These are phyloP conservation scores for Myotisia sp. DNA, from an alignment of 2,329 filamentous ascomycete genomes.

Conservation along the genomic window DNA sequence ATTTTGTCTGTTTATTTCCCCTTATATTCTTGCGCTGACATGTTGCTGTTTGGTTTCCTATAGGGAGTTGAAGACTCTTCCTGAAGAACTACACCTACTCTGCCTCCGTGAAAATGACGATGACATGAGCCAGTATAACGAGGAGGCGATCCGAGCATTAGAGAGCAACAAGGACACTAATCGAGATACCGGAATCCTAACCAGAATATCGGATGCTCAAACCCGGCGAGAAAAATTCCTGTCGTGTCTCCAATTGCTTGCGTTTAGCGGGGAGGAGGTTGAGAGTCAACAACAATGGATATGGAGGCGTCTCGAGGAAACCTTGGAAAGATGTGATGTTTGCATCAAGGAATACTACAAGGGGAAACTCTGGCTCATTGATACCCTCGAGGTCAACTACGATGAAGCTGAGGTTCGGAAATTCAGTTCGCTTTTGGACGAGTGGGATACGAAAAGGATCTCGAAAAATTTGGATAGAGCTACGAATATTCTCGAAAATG, in stretches of 20 bases:
- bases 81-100: slow-evolving; percentile 46
- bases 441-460: slow-evolving; percentile 49
- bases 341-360: slow-evolving; percentile 65
- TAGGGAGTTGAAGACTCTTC: slow-evolving; percentile 32
- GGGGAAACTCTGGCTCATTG: slow-evolving; percentile 48
- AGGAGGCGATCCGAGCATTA: slow-evolving; percentile 17
- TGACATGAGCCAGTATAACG: slow-evolving; percentile 51
- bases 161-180: slow-evolving; percentile 34
- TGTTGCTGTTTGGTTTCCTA: slow-evolving; percentile 1
- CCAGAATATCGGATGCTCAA: slow-evolving; percentile 41
- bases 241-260: slow-evolving; percentile 54
- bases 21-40: slow-evolving; percentile 5
- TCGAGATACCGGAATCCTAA: slow-evolving; percentile 16
- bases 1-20: not conserved
- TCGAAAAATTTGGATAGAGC: slow-evolving; percentile 45
- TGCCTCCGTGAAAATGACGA: slow-evolving; percentile 52
- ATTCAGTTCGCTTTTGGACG: slow-evolving; percentile 44
- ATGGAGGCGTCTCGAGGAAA: slow-evolving; percentile 41
- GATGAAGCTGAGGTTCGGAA: slow-evolving; percentile 34
- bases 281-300: slow-evolving; percentile 49
- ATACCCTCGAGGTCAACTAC: slow-evolving; percentile 45
- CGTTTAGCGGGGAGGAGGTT: slow-evolving; percentile 47
- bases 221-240: slow-evolving; percentile 48
- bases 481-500: slow-evolving; percentile 37
- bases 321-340: slow-evolving; percentile 50